These are phyloP conservation scores for Aspergillus sparsus DNA, from an alignment of 495 filamentous ascomycete species.

Conservation along the genomic window DNA sequence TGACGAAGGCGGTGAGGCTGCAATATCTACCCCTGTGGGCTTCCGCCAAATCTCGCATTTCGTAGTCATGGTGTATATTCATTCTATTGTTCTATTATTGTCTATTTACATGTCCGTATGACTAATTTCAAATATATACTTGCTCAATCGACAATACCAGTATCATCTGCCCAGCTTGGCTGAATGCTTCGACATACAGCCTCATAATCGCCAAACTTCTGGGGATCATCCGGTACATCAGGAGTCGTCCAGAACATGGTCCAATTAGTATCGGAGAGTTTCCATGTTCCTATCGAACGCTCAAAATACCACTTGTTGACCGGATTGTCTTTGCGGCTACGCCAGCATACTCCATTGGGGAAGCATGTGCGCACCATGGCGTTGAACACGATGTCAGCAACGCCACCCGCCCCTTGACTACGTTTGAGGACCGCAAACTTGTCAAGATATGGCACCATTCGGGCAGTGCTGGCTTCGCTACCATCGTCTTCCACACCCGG, in stretches of 20 bases:
- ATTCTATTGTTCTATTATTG: slow-evolving; percentile 9
- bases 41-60: background rate
- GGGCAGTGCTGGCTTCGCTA: slow-evolving; percentile 48
- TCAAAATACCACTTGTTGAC: slow-evolving; percentile 98
- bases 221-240: slow-evolving; percentile 50
- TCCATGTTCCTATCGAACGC: slow-evolving; percentile 76
- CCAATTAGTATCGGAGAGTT: slow-evolving; percentile 77
- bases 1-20: slow-evolving; percentile 3
- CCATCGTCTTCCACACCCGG: slow-evolving; percentile 55
- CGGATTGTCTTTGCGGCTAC: slow-evolving; percentile 76
- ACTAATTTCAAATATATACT: slow-evolving; percentile 1
- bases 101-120: slow-evolving; percentile 11
- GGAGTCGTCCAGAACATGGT: slow-evolving; percentile 98
- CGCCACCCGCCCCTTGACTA: slow-evolving; percentile 86
- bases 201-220: slow-evolving; percentile 76
- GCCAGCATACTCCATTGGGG: slow-evolving; percentile 77
- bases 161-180: slow-evolving; percentile 82
- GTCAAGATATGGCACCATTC: slow-evolving; percentile 89
- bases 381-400: slow-evolving; percentile 94
- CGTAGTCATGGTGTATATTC: background rate
- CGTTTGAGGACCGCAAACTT: slow-evolving; percentile 94
- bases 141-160: slow-evolving; percentile 50
- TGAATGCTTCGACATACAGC: slow-evolving; percentile 74
- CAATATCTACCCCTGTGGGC: background rate
- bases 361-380: slow-evolving; percentile 90